These are phyloP conservation scores for Trametes cinnabarina DNA, from an alignment of 768 basidiomycete genomes.

Conservation along the genomic window DNA sequence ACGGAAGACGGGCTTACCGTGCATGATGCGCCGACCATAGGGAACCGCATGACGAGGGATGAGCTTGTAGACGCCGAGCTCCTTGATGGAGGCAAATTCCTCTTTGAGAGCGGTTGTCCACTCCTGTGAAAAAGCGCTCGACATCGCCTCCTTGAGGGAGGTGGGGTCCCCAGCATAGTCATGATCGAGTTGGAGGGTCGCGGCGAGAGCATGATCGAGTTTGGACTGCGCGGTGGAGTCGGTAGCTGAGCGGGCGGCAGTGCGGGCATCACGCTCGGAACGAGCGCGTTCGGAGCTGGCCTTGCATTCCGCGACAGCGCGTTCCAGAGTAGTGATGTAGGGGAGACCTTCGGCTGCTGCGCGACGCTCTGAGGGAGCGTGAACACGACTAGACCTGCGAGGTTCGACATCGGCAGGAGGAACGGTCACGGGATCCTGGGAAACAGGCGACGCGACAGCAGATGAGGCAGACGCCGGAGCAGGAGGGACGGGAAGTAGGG, in stretches of 20 bases:
- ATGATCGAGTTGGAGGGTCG: conserved; percentile 14
- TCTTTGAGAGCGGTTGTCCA: conserved; percentile 27
- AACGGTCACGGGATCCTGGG: not conserved
- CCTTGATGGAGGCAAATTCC: conserved; percentile 21
- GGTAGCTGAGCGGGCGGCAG: not conserved
- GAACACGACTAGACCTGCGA: not conserved
- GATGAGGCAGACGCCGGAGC: too few species aligned
- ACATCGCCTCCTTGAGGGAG: conserved; percentile 22
- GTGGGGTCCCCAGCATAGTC: conserved; percentile 23
- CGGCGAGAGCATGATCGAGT: conserved; percentile 15
- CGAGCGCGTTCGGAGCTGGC: conserved; percentile 10
- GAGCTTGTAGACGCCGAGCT: conserved; percentile 22
- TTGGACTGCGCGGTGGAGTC: not conserved
- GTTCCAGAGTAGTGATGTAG: not conserved
- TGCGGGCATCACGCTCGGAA: conserved; percentile 4
- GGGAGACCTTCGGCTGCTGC: conserved; percentile 12
- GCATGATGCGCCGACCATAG: conserved; percentile 2
- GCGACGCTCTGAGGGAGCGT: conserved; percentile 9
- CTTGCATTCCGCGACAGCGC: conserved; percentile 1
- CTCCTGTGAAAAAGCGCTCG: conserved; percentile 10
- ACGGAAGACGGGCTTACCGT: conserved; percentile 27
- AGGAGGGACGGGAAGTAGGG: too few species aligned
- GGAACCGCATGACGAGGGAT: conserved; percentile 23
- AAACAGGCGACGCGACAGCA: not conserved
- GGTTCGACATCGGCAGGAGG: too few species aligned